Base-by-base conservation (phyloP, 345 rosid species). In the Eucalyptus microcorys region DNA sequence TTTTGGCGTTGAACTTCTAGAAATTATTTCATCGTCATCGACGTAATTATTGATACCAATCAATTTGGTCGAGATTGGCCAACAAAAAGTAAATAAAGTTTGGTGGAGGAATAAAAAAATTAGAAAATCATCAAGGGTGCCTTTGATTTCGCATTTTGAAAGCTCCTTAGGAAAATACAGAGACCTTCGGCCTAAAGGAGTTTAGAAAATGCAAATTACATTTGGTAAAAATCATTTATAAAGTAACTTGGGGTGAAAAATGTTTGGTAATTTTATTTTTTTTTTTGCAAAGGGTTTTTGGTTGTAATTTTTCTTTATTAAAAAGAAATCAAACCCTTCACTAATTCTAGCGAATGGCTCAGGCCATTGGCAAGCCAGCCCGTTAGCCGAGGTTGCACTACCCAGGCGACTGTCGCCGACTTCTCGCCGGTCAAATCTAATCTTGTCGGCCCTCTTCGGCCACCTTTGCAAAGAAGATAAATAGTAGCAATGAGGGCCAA, bases 401-500 rank as follows among this genome's bases (percentile, higher is more conserved):
- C 4, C 53, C 17, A 16, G 4, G 53, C 1, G 7, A 49, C 53
- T 6, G 1, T 49, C 1, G 0, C 0, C 0, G 9, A 8, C 24
- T 17, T 52, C 55, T 55, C 6, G 5, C 13, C 10, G 1, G 13
- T 4, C 2, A 55, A 13, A 55, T 22, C 11, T 55, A 8, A 55
- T 27, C 30, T 55, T 11, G 2, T 22, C 5, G 1, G 4, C 27
- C 27, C 61, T 55, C 0, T 5, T 0, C 8, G 1, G 0, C 30
- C 3, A 55, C 61, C 27, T 55, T 55, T 55, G 27, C 12, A 55
- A 52, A 52, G 55, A 52, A 52, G 55, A 52, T 7, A 52, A 52
- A 17, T 1, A 1, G 2, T 50, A 50, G 22, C 53, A 50, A 50
- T 50, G 53, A 50, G 4, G 53, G 22, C 53, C 53, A 50, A 50